A percentile compares a stretch with the other conserved stretches of the same genome.
Evolutionary conservation across 2,329 filamentous ascomycete species (phyloP).

Genomic region (Cadophora sp.): DNA sequence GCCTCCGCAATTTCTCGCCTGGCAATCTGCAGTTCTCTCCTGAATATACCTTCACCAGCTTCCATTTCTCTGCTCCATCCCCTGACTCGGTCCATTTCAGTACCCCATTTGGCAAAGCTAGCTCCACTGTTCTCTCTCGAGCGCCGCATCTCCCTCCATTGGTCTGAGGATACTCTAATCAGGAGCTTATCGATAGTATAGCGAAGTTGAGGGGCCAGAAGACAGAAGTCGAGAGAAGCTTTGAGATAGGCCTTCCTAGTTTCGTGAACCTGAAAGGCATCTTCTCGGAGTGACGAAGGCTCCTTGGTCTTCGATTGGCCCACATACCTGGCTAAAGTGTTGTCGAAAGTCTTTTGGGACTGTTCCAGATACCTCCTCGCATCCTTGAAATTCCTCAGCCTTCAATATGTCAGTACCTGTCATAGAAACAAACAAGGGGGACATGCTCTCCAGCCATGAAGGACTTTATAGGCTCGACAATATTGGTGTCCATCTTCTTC

Average conservation of each 20-base stretch:
- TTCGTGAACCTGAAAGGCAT: constrained; percentile 95
- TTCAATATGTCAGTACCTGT: constrained; percentile 26
- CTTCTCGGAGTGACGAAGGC: constrained; percentile 86
- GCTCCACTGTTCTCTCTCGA: constrained; percentile 69
- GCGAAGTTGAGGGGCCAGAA: constrained; percentile 84
- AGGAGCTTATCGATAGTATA: constrained; percentile 85
- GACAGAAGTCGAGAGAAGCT: constrained; percentile 91
- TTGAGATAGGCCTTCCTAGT: constrained; percentile 89
- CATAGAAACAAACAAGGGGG: neutral
- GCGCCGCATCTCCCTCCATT: constrained; percentile 85
- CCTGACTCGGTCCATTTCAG: constrained; percentile 88
- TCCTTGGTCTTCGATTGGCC: constrained; percentile 93
- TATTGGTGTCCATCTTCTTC: constrained; percentile 77
- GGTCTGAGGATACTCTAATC: constrained; percentile 82
- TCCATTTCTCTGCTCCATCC: constrained; percentile 98
- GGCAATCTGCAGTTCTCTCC: constrained; percentile 78
- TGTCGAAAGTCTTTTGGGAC: constrained; percentile 85
- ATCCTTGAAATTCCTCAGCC: constrained; percentile 83
- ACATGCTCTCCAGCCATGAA: constrained; percentile 75
- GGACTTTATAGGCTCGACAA: constrained; percentile 80
- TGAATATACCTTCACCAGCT: constrained; percentile 82
- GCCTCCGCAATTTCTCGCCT: constrained; percentile 82
- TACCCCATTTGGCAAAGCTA: constrained; percentile 69
- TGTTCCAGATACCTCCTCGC: constrained; percentile 76
- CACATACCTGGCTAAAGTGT: constrained; percentile 80